Conservation (phyloP, 805 yeast genomes). For the Torulaspora indica region DNA sequence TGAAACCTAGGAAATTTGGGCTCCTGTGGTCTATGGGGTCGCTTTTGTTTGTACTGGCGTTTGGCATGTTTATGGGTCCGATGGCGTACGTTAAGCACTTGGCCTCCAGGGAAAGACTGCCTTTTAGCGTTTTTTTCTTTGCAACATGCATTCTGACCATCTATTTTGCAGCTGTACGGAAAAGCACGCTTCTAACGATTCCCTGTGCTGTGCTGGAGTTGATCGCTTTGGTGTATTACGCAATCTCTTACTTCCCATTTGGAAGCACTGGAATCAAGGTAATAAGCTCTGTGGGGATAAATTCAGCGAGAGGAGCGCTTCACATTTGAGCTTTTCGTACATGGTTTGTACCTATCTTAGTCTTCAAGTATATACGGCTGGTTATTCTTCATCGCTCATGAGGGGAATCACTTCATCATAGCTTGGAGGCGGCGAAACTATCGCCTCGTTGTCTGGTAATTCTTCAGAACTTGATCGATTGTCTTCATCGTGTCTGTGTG, state of each 20-base stretch:
- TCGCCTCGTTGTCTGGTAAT: background rate
- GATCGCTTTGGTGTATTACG: conserved; percentile 83
- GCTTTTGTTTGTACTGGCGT: conserved; percentile 75
- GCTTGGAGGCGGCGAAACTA: conserved; percentile 33
- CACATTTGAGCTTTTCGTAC: conserved; percentile 20
- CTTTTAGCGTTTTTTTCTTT: conserved; percentile 76
- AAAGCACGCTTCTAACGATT: conserved; percentile 70
- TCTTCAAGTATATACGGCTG: background rate
- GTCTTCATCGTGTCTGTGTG: background rate
- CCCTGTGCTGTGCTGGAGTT: conserved; percentile 72
- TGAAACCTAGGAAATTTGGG: conserved; percentile 89
- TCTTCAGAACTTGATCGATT: conserved; percentile 1
- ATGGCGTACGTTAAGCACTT: conserved; percentile 71
- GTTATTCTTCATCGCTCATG: conserved; percentile 24
- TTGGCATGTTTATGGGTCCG: conserved; percentile 92
- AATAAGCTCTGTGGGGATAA: conserved; percentile 52
- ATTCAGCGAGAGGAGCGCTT: conserved; percentile 45
- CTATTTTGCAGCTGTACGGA: conserved; percentile 63
- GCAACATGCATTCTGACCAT: conserved; percentile 75
- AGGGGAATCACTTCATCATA: conserved; percentile 32
- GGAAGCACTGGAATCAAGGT: conserved; percentile 73
- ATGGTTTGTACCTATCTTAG: background rate
- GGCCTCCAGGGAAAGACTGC: conserved; percentile 66
- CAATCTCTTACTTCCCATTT: conserved; percentile 90
- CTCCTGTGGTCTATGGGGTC: conserved; percentile 89